Evolutionary conservation across 306 rosid species (phyloP), one percentile per base, ranked within the genome.

Genomic region (Fagus crenata): DNA sequence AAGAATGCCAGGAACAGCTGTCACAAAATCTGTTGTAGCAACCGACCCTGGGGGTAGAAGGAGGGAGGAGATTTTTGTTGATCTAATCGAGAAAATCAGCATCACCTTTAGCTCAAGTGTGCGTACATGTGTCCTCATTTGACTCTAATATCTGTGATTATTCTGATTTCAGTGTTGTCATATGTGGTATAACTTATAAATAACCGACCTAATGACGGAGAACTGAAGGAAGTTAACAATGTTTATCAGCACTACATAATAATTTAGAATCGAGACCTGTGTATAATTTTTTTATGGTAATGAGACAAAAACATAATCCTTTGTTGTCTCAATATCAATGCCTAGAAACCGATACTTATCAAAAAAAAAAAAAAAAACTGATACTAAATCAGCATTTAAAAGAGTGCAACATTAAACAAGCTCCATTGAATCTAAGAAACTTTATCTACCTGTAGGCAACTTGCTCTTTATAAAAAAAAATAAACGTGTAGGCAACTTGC

Each of bases 31-130:
- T 77, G 96, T 92, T 80, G 92, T 92, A 64, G 93, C 93, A 67
- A 90, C 86, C 68, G 97, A 87, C 49, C 92, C 93, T 49, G 90
- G 92, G 75, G 97, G 93, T 79, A 92, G 86, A 81, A 89, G 53
- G 87, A 92, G 97, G 86, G 97, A 92, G 85, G 97, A 90, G 82
- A 92, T 92, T 61, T 92, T 90, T 85, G 97, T 92, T 35, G 97
- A 90, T 79, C 90, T 92, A 83, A 92, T 92, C 56, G 97, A 92
- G 89, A 92, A 92, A 89, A 92, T 92, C 92, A 92, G 96, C 84
- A 84, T 90, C 67, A 92, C 97, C 81, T 90, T 92, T 75, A 90
- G 97, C 85, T 92, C 96, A 28, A 92, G 96, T 71, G 97, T 92
- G 85, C 70, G 96, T 85, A 76, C 74, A 77, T 77, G 18, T 76